A percentile compares a stretch with the other conserved stretches of the same genome.
phyloP scores from a whole-genome alignment of 495 filamentous ascomycete species.

The Penicillium pancosmium region DNA sequence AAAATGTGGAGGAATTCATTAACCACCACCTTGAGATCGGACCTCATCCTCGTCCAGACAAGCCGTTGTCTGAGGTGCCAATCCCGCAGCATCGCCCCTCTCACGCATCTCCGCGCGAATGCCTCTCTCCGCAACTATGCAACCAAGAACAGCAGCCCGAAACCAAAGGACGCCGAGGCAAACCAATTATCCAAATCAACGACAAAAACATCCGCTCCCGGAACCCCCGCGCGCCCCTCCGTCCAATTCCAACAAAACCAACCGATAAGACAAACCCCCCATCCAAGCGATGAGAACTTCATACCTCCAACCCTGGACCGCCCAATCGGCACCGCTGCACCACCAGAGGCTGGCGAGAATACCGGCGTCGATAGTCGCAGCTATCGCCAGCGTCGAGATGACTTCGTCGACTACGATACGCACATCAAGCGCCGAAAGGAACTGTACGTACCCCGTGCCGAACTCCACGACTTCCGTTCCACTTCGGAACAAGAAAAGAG shows the following conservation, averaged over 20 bases:
- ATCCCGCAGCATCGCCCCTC: slow-evolving; percentile 33
- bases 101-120: slow-evolving; percentile 25
- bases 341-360: slow-evolving; percentile 78
- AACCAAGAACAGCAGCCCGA: slow-evolving; percentile 24
- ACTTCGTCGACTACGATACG: slow-evolving; percentile 83
- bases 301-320: slow-evolving; percentile 70
- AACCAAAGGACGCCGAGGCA: not conserved
- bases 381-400: slow-evolving; percentile 68
- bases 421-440: slow-evolving; percentile 72
- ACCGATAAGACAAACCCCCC: slow-evolving; percentile 22
- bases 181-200: slow-evolving; percentile 14
- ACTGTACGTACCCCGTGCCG: slow-evolving; percentile 54
- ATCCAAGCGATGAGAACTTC: slow-evolving; percentile 60
- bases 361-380: slow-evolving; percentile 71
- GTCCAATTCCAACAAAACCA: slow-evolving; percentile 40
- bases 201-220: slow-evolving; percentile 4
- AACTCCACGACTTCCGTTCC: no score
- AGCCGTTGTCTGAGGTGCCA: slow-evolving; percentile 45
- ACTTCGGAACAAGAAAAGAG: no score
- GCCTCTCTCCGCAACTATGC: slow-evolving; percentile 37
- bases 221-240: slow-evolving; percentile 9
- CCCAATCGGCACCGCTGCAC: slow-evolving; percentile 77
- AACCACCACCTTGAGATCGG: slow-evolving; percentile 21
- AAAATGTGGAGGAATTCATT: slow-evolving; percentile 41
- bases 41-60: slow-evolving; percentile 30